Percentiles rank a stretch among this genome's conserved stretches.
phyloP scores from a whole-genome alignment of 129 eudicot genomes.

The Apium graveolens region DNA sequence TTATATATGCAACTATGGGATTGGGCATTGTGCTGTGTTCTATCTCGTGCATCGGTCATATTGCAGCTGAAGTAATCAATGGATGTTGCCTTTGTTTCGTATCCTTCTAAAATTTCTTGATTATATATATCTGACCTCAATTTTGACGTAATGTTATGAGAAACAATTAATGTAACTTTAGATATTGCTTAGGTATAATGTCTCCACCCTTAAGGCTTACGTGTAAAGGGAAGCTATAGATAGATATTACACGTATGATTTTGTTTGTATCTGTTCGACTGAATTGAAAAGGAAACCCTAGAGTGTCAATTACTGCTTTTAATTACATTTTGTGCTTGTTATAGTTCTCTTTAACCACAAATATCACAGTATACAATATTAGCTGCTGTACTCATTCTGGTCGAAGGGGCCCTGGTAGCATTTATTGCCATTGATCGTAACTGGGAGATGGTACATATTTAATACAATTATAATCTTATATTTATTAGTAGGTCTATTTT shows the following conservation, averaged over 20 bases:
- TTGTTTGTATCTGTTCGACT: not conserved
- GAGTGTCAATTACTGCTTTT: not conserved
- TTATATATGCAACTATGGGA: slow-evolving; percentile 80
- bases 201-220: not conserved
- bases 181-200: not conserved
- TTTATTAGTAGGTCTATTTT: slow-evolving; percentile 11
- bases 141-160: not conserved
- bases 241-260: not conserved
- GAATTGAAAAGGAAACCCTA: not conserved
- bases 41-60: slow-evolving; percentile 69
- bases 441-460: slow-evolving; percentile 62
- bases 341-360: slow-evolving; percentile 35
- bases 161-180: not conserved
- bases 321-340: not conserved
- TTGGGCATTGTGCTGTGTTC: slow-evolving; percentile 60
- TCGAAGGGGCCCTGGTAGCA: slow-evolving; percentile 63
- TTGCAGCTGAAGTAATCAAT: slow-evolving; percentile 78
- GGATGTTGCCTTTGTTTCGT: slow-evolving; percentile 93
- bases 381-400: slow-evolving; percentile 40
- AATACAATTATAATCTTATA: not conserved
- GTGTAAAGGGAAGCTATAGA: not conserved
- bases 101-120: slow-evolving; percentile 34
- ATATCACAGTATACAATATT: slow-evolving; percentile 51
- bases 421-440: slow-evolving; percentile 71
- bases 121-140: not conserved